Conservation (phyloP, 345 rosid species). For the Gossypium herbaceum region DNA sequence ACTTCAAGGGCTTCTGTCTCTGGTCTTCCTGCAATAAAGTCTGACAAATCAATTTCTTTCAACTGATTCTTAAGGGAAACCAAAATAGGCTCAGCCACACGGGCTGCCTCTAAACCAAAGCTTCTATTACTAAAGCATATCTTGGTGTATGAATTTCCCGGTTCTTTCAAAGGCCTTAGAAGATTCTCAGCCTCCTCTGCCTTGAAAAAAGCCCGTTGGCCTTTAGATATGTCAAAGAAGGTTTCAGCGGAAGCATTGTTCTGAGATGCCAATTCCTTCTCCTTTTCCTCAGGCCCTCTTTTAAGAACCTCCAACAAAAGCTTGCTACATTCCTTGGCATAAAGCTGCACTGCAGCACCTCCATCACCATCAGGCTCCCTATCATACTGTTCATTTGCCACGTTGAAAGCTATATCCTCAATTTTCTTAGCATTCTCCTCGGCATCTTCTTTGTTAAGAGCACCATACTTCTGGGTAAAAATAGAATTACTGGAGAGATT, state of each 20-base stretch:
- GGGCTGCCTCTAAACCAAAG: slow-evolving; percentile 79
- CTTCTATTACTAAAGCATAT: slow-evolving; percentile 92
- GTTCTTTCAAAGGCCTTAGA: slow-evolving; percentile 64
- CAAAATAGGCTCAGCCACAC: slow-evolving; percentile 72
- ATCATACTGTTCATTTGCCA: slow-evolving; percentile 69
- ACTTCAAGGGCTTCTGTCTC: slow-evolving; percentile 87
- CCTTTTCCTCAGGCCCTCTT: slow-evolving; percentile 44
- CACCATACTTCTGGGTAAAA: slow-evolving; percentile 80
- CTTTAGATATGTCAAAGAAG: slow-evolving; percentile 74
- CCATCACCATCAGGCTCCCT: slow-evolving; percentile 97
- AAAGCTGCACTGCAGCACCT: slow-evolving; percentile 88
- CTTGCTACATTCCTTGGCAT: slow-evolving; percentile 91
- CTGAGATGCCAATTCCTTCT: slow-evolving; percentile 23
- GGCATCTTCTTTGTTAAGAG: slow-evolving; percentile 68
- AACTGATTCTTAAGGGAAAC: slow-evolving; percentile 64
- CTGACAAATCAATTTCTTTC: slow-evolving; percentile 84
- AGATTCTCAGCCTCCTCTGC: slow-evolving; percentile 77
- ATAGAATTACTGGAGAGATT: slow-evolving; percentile 74
- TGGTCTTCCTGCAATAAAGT: slow-evolving; percentile 84
- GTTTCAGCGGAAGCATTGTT: slow-evolving; percentile 33
- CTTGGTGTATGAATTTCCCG: slow-evolving; percentile 66
- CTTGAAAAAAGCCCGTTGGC: slow-evolving; percentile 63
- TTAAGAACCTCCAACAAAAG: slow-evolving; percentile 75
- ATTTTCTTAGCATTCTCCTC: slow-evolving; percentile 67
- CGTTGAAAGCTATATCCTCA: slow-evolving; percentile 59